Evolutionary conservation across 2,329 filamentous ascomycete genomes (phyloP), one percentile per base, ranked within the genome.

Genomic region (Colletotrichum sp.): DNA sequence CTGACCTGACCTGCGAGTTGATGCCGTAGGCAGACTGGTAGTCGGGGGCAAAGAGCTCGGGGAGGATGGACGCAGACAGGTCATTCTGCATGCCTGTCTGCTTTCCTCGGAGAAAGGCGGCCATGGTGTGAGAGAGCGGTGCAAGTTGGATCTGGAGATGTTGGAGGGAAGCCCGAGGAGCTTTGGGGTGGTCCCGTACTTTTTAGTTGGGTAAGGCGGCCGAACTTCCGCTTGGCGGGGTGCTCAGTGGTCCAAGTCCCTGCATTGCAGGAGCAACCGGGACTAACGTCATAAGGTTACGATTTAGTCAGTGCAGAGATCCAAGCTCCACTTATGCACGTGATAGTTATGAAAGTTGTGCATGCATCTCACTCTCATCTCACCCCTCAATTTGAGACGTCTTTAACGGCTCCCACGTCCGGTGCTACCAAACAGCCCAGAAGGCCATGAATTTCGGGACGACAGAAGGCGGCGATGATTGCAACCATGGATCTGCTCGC

Each of bases 11-110:
- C 82, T 93, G 92, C 24, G 93, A 95, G 83, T 94, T 95, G 84
- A 98, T 93, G 76, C 96, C 95, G 83, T 94, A 96, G 78, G 95
- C 92, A 67, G 91, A 91, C 80, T 95, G 94, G 85, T 98, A 95
- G 83, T 98, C 96, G 28, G 96, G 91, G 75, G 91, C 88, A 83
- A 98, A 98, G 16, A 95, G 87, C 77, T 95, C 94, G 48, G 95
- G 91, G 21, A 92, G 89, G 77, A 98, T 92, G 79, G 93, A 94
- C 21, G 93, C 93, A 68, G 96, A 98, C 79, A 99, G 90, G 86
- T 98, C 97, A 85, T 94, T 95, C 83, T 96, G 94, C 80, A 99
- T 94, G 81, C 97, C 97, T 73, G 95, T 92, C 89, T 98, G 97
- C 89, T 98, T 98, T 80, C 95, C 94, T 83, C 97, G 91, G 77